Percentiles rank a stretch among this genome's conserved stretches.
phyloP scores from a whole-genome alignment of 495 filamentous ascomycete species.

The Neurospora sp. region DNA sequence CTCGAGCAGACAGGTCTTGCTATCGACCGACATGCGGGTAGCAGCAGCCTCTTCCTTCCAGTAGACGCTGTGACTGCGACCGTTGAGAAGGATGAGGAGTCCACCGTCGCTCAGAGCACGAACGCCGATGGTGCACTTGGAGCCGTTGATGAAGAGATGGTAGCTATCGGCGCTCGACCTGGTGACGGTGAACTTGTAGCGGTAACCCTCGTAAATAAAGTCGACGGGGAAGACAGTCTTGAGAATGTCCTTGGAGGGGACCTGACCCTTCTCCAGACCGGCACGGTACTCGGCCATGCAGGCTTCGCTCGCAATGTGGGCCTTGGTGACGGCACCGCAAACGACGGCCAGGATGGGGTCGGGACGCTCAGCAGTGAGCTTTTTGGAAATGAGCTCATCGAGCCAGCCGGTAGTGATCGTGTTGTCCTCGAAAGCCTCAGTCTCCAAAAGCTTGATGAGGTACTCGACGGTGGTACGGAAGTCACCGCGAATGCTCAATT shows the following conservation, averaged over 20 bases:
- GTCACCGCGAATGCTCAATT: conserved; percentile 98
- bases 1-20: conserved; percentile 95
- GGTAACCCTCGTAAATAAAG: conserved; percentile 93
- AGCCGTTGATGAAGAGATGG: conserved; percentile 98
- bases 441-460: conserved; percentile 97
- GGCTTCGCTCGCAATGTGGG: conserved; percentile 81
- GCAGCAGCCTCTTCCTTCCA: conserved; percentile 98
- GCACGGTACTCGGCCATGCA: conserved; percentile 78
- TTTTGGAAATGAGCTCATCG: conserved; percentile 96
- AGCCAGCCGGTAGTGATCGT: conserved; percentile 99
- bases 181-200: conserved; percentile 98
- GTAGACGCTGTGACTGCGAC: conserved; percentile 95
- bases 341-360: conserved; percentile 85
- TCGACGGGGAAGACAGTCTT: conserved; percentile 98
- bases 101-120: conserved; percentile 90
- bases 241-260: conserved; percentile 88
- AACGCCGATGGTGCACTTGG: conserved; percentile 89
- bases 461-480: conserved; percentile 99
- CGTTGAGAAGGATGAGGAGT: conserved; percentile 79
- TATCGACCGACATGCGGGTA: conserved; percentile 89
- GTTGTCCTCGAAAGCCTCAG: conserved; percentile 96
- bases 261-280: conserved; percentile 94
- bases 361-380: conserved; percentile 90
- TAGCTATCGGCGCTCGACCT: conserved; percentile 89
- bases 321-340: conserved; percentile 90